Percentiles rank a stretch among this genome's conserved stretches.
Conservation (phyloP, 768 basidiomycete genomes). For the Leccinum arenicola region DNA sequence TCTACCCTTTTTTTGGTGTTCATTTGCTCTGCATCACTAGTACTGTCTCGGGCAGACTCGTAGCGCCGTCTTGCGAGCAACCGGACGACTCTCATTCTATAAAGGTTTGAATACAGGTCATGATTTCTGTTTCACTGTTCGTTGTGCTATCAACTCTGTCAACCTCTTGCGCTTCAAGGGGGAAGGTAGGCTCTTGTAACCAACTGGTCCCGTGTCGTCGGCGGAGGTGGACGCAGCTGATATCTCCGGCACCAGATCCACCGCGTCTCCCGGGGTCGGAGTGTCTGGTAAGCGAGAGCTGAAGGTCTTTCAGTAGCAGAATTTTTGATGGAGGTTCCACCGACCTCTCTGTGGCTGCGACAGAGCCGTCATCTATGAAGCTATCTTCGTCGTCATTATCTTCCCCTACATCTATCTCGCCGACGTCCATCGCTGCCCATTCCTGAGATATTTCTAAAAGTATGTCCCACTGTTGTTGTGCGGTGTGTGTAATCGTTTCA, state of each 20-base stretch:
- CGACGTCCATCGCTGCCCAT: conserved; percentile 12
- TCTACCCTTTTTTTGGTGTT: too few species aligned
- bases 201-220: conserved; percentile 1
- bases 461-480: conserved; percentile 19
- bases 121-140: not conserved
- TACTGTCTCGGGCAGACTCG: conserved; percentile 19
- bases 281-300: conserved; percentile 5
- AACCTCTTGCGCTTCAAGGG: conserved; percentile 21
- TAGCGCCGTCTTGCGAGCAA: not conserved
- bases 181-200: conserved; percentile 22
- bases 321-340: not conserved
- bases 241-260: conserved; percentile 5
- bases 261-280: not conserved
- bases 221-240: not conserved
- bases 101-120: not conserved
- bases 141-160: conserved; percentile 11
- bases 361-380: conserved; percentile 3
- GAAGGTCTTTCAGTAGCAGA: conserved; percentile 8
- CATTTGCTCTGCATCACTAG: conserved; percentile 14
- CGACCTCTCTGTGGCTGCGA: conserved; percentile 9
- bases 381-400: conserved; percentile 6
- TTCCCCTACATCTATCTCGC: conserved; percentile 11
- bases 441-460: conserved; percentile 17
- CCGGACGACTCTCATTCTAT: not conserved
- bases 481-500: conserved; percentile 16